phyloP scores from a whole-genome alignment of 139 green algal species.

The Volvox reticuliferus region DNA sequence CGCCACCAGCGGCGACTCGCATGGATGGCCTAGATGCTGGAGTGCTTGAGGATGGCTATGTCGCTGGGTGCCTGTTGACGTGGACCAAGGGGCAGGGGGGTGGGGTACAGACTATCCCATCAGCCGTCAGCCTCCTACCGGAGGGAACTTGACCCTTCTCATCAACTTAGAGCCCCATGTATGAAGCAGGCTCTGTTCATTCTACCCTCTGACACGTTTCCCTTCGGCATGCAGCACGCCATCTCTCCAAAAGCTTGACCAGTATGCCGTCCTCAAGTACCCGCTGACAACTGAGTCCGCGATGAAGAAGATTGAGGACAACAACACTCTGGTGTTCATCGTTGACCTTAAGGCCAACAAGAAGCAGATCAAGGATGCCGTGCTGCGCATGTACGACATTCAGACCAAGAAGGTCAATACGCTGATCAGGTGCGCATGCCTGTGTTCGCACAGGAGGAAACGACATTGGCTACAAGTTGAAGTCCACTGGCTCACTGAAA shows the following conservation, averaged over 20 bases:
- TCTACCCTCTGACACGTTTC: neutral
- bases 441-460: too few species aligned
- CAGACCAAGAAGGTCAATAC: slow-evolving; percentile 99
- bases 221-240: slow-evolving; percentile 69
- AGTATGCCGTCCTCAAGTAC: slow-evolving; percentile 94
- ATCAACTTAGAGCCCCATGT: too few species aligned
- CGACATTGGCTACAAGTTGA: too few species aligned
- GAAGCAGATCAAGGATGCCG: slow-evolving; percentile 95
- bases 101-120: too few species aligned
- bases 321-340: slow-evolving; percentile 97
- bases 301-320: slow-evolving; percentile 99
- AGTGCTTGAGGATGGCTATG: too few species aligned
- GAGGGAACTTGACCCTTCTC: too few species aligned
- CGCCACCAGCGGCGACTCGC: too few species aligned
- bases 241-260: slow-evolving; percentile 81
- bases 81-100: too few species aligned
- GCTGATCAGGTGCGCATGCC: slow-evolving; percentile 92
- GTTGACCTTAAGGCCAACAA: slow-evolving; percentile 81
- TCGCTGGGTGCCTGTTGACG: too few species aligned
- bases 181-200: neutral
- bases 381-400: slow-evolving; percentile 98
- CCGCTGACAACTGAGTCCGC: slow-evolving; percentile 98
- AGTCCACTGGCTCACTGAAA: too few species aligned
- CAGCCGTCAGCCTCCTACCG: too few species aligned
- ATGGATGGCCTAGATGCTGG: too few species aligned